Percentiles rank a stretch among this genome's conserved stretches.
Conservation (phyloP, 2,329 filamentous ascomycete genomes). For the Colletotrichum sp. region DNA sequence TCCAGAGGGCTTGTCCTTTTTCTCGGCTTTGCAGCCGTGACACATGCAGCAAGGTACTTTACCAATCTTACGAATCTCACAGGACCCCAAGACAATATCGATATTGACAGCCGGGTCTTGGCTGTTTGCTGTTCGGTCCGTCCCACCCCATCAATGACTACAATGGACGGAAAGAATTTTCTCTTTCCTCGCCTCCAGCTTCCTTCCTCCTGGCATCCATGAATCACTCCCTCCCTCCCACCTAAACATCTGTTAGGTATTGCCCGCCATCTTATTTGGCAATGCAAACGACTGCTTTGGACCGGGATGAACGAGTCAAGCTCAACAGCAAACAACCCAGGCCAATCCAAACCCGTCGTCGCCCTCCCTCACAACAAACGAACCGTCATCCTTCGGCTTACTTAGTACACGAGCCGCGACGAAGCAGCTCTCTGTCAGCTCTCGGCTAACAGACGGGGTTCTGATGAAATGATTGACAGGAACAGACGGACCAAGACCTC, state of each 20-base stretch:
- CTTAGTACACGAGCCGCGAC: background rate
- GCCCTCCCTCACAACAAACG: conserved; percentile 12
- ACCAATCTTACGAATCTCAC: background rate
- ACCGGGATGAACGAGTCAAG: conserved; percentile 13
- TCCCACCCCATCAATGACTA: background rate
- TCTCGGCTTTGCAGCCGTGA: conserved; percentile 13
- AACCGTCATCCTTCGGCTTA: conserved; percentile 1
- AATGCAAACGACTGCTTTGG: background rate
- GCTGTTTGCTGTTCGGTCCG: background rate
- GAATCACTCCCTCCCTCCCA: background rate
- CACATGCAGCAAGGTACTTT: background rate
- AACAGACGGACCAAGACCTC: background rate
- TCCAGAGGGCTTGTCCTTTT: background rate
- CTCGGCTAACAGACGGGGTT: conserved; percentile 5
- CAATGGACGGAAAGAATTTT: background rate
- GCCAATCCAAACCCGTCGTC: conserved; percentile 3
- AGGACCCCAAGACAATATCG: background rate
- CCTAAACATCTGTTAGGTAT: background rate
- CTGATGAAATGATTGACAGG: conserved; percentile 2
- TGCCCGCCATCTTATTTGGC: background rate
- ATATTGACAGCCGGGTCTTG: background rate
- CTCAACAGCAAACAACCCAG: background rate
- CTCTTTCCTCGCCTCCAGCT: background rate
- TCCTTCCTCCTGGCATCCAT: background rate
- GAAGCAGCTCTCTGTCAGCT: conserved; percentile 2